Conservation (phyloP, 352 stramenopile genomes). For the Paralagenidium karlingii region DNA sequence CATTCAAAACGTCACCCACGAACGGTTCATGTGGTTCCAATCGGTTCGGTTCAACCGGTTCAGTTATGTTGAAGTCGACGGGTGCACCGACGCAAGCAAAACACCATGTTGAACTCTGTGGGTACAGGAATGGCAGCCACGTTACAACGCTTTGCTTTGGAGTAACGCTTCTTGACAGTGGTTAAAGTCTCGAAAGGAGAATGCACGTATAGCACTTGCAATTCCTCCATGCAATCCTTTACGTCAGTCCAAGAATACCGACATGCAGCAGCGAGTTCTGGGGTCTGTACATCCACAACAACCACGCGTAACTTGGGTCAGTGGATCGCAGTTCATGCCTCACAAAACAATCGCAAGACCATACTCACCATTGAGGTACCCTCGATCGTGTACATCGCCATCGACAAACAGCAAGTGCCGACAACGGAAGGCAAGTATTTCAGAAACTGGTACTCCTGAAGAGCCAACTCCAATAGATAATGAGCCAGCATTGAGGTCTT, state of each 20-base stretch:
- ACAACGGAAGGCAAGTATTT: conserved; percentile 79
- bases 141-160: conserved; percentile 68
- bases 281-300: conserved; percentile 31
- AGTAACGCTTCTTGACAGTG: conserved; percentile 85
- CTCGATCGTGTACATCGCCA: conserved; percentile 78
- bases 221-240: conserved; percentile 72
- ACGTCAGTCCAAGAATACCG: conserved; percentile 64
- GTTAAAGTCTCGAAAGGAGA: conserved; percentile 71
- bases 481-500: conserved; percentile 82
- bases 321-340: background rate
- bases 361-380: conserved; percentile 61
- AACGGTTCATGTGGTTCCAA: too few species aligned
- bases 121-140: conserved; percentile 60
- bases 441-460: conserved; percentile 84
- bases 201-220: conserved; percentile 69
- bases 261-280: conserved; percentile 68
- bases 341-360: background rate
- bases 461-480: conserved; percentile 76
- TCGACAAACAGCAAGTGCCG: conserved; percentile 67
- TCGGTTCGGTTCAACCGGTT: too few species aligned
- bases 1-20: too few species aligned
- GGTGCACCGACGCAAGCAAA: too few species aligned
- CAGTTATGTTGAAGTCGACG: too few species aligned
- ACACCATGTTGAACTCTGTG: conserved; percentile 71
- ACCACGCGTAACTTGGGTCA: background rate